These are phyloP conservation scores for Aspergillus sclerotiicarbonarius DNA, from an alignment of 495 filamentous ascomycete species.

Conservation along the genomic window DNA sequence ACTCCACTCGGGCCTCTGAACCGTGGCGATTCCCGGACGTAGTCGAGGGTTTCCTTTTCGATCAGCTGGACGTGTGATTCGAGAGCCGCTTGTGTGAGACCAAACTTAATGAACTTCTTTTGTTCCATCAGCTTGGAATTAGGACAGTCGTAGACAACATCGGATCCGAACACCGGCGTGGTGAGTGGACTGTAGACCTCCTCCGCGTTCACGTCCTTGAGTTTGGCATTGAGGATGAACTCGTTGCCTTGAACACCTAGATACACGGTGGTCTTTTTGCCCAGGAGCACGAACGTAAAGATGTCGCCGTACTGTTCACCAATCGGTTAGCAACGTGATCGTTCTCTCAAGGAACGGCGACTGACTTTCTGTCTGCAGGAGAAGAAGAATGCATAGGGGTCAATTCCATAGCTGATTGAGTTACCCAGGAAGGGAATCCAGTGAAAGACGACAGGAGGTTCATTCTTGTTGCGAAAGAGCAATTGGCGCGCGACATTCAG, in stretches of 20 bases:
- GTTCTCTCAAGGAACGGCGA: neutral
- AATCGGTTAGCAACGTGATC: slow-evolving; percentile 1
- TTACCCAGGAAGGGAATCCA: slow-evolving; percentile 79
- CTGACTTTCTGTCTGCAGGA: slow-evolving; percentile 66
- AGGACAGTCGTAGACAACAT: slow-evolving; percentile 86
- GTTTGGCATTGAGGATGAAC: slow-evolving; percentile 83
- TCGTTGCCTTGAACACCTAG: slow-evolving; percentile 79
- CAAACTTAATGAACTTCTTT: slow-evolving; percentile 88
- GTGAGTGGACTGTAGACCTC: slow-evolving; percentile 80
- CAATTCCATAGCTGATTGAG: slow-evolving; percentile 78
- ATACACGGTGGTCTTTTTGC: slow-evolving; percentile 72
- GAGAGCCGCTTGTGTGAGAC: slow-evolving; percentile 74
- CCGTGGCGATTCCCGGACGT: slow-evolving; percentile 59
- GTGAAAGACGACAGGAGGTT: slow-evolving; percentile 81
- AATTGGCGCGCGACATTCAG: slow-evolving; percentile 68
- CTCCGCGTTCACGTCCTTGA: slow-evolving; percentile 77
- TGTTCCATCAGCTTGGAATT: slow-evolving; percentile 85
- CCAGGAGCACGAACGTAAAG: slow-evolving; percentile 77
- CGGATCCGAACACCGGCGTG: slow-evolving; percentile 80
- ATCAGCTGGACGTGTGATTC: slow-evolving; percentile 77
- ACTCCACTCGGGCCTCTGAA: slow-evolving; percentile 68
- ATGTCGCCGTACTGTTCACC: slow-evolving; percentile 66
- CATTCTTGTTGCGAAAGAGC: slow-evolving; percentile 66
- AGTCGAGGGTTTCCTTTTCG: slow-evolving; percentile 68
- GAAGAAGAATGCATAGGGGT: slow-evolving; percentile 77